Evolutionary conservation across 2,329 filamentous ascomycete species (phyloP), one percentile per base, ranked within the genome.

Genomic region (Exophiala alcalophila): DNA sequence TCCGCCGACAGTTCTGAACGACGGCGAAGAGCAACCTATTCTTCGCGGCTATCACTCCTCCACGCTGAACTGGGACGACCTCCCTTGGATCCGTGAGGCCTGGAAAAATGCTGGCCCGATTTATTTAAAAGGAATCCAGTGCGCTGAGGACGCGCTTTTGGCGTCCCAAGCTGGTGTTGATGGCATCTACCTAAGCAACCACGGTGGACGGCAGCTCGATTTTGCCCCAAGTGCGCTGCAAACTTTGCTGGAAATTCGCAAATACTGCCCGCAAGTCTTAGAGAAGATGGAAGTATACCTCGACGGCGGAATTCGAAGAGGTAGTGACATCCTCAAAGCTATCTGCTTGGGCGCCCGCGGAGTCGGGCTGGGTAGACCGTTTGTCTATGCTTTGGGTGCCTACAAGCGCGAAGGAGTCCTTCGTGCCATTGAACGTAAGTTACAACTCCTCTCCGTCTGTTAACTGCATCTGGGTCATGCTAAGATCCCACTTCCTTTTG

Each of bases 131-230:
- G 77, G 76, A 0, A 67, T 80, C 2, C 75, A 77, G 64, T 71
- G 65, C 8, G 74, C 73, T 0, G 74, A 74, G 25, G 76, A 81
- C 54, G 76, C 76, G 0, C 65, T 65, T 10, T 53, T 68, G 23
- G 77, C 77, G 0, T 66, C 71, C 42, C 59, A 71, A 26, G 60
- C 67, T 40, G 74, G 73, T 0, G 62, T 73, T 23, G 69, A 77
- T 48, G 76, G 73, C 1, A 73, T 80, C 31, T 58, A 78, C 42
- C 49, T 80, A 20, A 76, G 71, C 51, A 81, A 80, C 48, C 77
- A 80, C 44, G 77, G 77, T 10, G 77, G 77, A 3, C 64, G 77
- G 15, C 73, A 74, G 2, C 61, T 76, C 1, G 76, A 80, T 33
- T 71, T 69, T 20, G 66, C 62, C 26, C 73, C 57, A 20, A 67